Evolutionary conservation across 345 rosid species (phyloP), one percentile per base, ranked within the genome.

Genomic region (Murraya paniculata): DNA sequence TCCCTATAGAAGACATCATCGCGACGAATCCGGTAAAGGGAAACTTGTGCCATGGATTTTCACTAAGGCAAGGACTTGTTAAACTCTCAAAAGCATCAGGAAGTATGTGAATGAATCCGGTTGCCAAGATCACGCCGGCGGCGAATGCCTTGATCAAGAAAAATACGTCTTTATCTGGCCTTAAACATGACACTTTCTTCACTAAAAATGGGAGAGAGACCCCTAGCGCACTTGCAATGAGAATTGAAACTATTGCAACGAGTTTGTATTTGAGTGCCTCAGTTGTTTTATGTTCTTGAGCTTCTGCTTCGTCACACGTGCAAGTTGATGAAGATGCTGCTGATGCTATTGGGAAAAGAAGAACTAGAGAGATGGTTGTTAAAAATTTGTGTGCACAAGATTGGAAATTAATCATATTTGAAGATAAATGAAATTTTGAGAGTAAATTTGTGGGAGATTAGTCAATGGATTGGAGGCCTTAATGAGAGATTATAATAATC

Each of bases 71-170:
- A n/a, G 90, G 85, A 8, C 84, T 80, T 55, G 35, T 70, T 21
- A 87, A 50, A 22, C 86, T 85, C 71, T 87, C 75, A 53, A 82
- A 87, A 0, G 87, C 90, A 16, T 89, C 89, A 7, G 90, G 88
- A 56, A 87, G 53, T 4, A 86, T 30, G 50, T 45, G 50, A 45
- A 45, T 11, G 50, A 45, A 45, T 11, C 48, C 48, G 16, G 48
- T 41, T 41, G 87, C 81, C 2, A 86, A 75, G n/a, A 88, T 88
- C 55, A 88, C 90, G 2, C 91, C 90, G 21, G 80, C 91, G 0
- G 90, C 89, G 10, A 85, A 87, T 18, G 91, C 87, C 74, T 87
- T 89, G 58, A 87, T 78, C 73, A 87, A 50, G 58, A 88, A 86
- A 78, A 86, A 86, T 0, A 83, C 62, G 57, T 83, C 74, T 18